Percentiles rank a stretch among this genome's conserved stretches.
These are phyloP conservation scores for Erythrobasidium yunnanense DNA, from an alignment of 768 basidiomycete species.

Conservation along the genomic window DNA sequence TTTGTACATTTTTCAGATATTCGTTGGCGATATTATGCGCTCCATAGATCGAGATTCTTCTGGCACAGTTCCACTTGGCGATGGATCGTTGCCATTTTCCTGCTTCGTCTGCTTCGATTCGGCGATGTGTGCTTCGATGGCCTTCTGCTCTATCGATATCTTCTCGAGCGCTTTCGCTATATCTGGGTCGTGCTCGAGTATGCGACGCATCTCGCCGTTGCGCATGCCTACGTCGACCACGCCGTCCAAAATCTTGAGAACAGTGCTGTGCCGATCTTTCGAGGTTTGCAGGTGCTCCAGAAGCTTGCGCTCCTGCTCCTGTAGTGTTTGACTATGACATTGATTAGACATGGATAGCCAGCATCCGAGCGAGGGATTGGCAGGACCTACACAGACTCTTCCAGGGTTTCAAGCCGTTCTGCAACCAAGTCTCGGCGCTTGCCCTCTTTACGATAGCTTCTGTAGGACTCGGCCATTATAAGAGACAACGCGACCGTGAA, in stretches of 20 bases:
- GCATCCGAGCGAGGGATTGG: no score
- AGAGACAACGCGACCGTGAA: conserved; percentile 22
- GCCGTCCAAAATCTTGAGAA: conserved; percentile 16
- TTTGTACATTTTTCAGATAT: no score
- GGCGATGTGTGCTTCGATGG: neutral
- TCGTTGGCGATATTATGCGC: no score
- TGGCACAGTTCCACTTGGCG: neutral
- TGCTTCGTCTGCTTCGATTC: neutral
- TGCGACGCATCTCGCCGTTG: conserved; percentile 10
- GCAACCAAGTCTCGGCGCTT: conserved; percentile 18
- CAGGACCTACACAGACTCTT: conserved; percentile 11
- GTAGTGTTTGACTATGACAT: neutral
- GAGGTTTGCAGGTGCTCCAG: neutral
- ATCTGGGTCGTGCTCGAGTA: conserved; percentile 12
- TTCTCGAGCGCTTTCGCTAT: conserved; percentile 17
- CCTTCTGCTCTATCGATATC: conserved; percentile 7
- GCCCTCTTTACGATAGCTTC: conserved; percentile 18
- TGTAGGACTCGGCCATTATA: conserved; percentile 13
- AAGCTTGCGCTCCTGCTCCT: conserved; percentile 1
- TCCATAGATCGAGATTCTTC: no score
- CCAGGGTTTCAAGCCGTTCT: conserved; percentile 16
- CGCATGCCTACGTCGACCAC: conserved; percentile 23
- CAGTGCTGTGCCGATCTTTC: neutral
- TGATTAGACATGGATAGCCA: neutral
- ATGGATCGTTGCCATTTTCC: neutral